Conservation (phyloP, 1,284 basidiomycete genomes). For the Pholiota adiposa region DNA sequence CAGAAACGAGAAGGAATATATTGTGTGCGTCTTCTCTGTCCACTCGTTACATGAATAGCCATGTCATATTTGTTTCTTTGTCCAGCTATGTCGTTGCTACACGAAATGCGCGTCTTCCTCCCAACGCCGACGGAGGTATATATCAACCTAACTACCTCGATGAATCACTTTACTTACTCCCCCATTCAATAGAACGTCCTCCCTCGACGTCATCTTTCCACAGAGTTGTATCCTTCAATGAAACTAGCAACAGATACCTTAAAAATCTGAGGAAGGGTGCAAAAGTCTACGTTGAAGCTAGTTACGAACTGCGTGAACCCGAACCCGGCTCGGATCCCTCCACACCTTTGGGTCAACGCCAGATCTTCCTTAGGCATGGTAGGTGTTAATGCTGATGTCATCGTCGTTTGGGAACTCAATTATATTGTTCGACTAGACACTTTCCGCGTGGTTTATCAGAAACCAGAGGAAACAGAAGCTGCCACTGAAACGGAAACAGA, state of each 20-base stretch:
- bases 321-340: slow-evolving; percentile 63
- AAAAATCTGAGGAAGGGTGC: slow-evolving; percentile 67
- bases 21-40: slow-evolving; percentile 53
- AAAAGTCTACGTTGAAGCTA: slow-evolving; percentile 77
- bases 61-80: background rate
- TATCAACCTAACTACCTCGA: background rate
- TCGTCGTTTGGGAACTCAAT: background rate
- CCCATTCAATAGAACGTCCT: slow-evolving; percentile 48
- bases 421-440: background rate
- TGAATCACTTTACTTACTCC: background rate
- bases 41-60: background rate
- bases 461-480: background rate
- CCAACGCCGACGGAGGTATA: slow-evolving; percentile 62
- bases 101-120: slow-evolving; percentile 57
- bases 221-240: slow-evolving; percentile 70
- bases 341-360: slow-evolving; percentile 71
- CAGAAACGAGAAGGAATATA: slow-evolving; percentile 76
- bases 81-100: slow-evolving; percentile 74
- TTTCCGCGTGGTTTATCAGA: background rate
- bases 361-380: slow-evolving; percentile 82
- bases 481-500: background rate
- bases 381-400: slow-evolving; percentile 15
- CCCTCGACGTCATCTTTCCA: slow-evolving; percentile 72
- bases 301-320: slow-evolving; percentile 74
- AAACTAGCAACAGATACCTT: slow-evolving; percentile 61